phyloP scores from a whole-genome alignment of 306 rosid species.

The Mucuna pruriens region DNA sequence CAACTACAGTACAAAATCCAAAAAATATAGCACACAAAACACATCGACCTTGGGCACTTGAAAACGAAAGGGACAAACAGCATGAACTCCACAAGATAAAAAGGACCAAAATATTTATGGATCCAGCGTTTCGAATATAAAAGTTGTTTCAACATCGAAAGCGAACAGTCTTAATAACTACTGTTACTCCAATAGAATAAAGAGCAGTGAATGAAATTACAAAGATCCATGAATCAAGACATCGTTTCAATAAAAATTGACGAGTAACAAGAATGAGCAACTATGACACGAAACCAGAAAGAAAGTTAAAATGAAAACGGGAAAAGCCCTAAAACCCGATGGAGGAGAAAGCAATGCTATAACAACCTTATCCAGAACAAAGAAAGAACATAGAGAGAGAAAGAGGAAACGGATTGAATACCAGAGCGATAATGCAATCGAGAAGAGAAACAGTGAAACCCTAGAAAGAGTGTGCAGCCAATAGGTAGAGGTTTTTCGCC shows the following conservation, averaged over 20 bases:
- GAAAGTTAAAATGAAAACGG: background rate
- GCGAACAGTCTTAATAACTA: background rate
- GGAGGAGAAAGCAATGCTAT: background rate
- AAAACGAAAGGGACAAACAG: background rate
- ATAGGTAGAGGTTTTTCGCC: background rate
- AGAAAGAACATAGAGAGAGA: background rate
- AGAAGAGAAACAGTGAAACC: slow-evolving; percentile 33
- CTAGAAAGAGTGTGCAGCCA: slow-evolving; percentile 23
- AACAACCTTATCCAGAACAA: background rate
- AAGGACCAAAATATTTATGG: background rate
- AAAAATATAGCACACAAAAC: background rate
- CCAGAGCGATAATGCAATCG: slow-evolving; percentile 29
- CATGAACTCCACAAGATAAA: slow-evolving; percentile 2
- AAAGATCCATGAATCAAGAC: no score
- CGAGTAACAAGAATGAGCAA: background rate
- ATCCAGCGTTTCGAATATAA: background rate
- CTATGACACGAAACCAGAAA: background rate
- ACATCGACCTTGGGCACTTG: background rate
- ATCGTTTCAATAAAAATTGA: background rate
- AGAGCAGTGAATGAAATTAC: background rate
- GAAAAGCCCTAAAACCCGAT: slow-evolving; percentile 6
- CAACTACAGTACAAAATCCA: slow-evolving; percentile 1
- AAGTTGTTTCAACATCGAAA: background rate
- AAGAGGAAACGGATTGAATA: background rate
- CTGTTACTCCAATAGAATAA: background rate